Conservation (phyloP, 768 basidiomycete genomes). For the Hygrocybe punicea region DNA sequence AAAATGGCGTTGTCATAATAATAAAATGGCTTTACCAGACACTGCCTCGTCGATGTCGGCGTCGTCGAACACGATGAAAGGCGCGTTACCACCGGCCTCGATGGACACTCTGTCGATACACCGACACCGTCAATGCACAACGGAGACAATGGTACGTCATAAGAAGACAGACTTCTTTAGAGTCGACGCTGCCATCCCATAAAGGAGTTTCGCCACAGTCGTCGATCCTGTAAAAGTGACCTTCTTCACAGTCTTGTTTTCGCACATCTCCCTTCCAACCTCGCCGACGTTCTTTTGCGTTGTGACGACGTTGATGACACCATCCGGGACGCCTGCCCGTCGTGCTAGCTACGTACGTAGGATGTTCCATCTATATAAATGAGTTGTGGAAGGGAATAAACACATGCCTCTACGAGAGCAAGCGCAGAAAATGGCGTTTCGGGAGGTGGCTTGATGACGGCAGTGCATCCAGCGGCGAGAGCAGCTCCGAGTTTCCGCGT, state of each 20-base stretch:
- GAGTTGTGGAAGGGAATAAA: neutral
- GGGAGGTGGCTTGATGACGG: conserved; percentile 90
- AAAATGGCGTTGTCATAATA: too few species aligned
- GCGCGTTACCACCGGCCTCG: conserved; percentile 92
- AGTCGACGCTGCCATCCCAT: conserved; percentile 68
- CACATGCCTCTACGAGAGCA: conserved; percentile 81
- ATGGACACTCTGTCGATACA: conserved; percentile 51
- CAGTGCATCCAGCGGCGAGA: conserved; percentile 93
- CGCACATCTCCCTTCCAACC: conserved; percentile 94
- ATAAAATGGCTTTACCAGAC: conserved; percentile 48
- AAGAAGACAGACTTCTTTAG: conserved; percentile 66
- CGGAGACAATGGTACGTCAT: neutral
- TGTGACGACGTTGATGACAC: conserved; percentile 92
- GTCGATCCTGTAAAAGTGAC: conserved; percentile 91
- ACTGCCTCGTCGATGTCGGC: conserved; percentile 92
- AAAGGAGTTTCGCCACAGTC: conserved; percentile 70
- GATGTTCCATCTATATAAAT: neutral
- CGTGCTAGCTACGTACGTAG: conserved; percentile 56
- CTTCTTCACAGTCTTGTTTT: conserved; percentile 82
- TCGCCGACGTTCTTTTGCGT: conserved; percentile 79
- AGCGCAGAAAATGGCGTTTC: conserved; percentile 94
- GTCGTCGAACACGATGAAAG: conserved; percentile 97
- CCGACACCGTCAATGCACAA: neutral
- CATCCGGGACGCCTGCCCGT: conserved; percentile 91
- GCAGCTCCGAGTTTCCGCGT: conserved; percentile 87